Conservation (phyloP, 306 rosid species). For the Abrus precatorius region DNA sequence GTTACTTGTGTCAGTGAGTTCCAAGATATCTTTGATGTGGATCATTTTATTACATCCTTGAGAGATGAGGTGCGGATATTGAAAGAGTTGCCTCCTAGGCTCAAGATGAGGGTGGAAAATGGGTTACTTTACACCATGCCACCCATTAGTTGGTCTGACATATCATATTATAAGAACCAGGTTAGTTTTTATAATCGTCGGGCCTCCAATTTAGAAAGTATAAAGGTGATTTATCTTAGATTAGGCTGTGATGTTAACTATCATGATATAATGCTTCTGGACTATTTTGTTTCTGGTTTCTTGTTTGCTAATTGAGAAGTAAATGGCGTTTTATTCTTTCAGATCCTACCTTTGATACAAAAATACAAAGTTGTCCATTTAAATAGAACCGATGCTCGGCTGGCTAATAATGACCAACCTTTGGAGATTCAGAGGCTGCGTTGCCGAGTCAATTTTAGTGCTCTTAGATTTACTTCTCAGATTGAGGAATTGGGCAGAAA, state of each 20-base stretch:
- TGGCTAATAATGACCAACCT: conserved; percentile 92
- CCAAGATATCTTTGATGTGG: conserved; percentile 90
- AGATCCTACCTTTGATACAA: conserved; percentile 90
- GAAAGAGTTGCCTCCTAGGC: conserved; percentile 94
- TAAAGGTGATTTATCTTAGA: conserved; percentile 10
- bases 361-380: conserved; percentile 90
- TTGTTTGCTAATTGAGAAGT: conserved; percentile 29
- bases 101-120: conserved; percentile 74
- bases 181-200: conserved; percentile 50
- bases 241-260: neutral
- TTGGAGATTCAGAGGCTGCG: conserved; percentile 89
- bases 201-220: conserved; percentile 15
- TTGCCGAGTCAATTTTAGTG: conserved; percentile 89
- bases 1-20: conserved; percentile 75
- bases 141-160: conserved; percentile 96
- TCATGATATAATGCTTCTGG: conserved; percentile 24
- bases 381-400: conserved; percentile 91
- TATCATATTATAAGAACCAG: conserved; percentile 84
- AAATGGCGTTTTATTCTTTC: conserved; percentile 35
- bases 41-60: conserved; percentile 90
- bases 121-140: conserved; percentile 89
- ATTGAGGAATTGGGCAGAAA: conserved; percentile 89
- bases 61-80: conserved; percentile 94
- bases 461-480: conserved; percentile 90
- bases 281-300: conserved; percentile 23